phyloP scores from a whole-genome alignment of 352 stramenopile genomes.

The Thalassiosira delicatula region DNA sequence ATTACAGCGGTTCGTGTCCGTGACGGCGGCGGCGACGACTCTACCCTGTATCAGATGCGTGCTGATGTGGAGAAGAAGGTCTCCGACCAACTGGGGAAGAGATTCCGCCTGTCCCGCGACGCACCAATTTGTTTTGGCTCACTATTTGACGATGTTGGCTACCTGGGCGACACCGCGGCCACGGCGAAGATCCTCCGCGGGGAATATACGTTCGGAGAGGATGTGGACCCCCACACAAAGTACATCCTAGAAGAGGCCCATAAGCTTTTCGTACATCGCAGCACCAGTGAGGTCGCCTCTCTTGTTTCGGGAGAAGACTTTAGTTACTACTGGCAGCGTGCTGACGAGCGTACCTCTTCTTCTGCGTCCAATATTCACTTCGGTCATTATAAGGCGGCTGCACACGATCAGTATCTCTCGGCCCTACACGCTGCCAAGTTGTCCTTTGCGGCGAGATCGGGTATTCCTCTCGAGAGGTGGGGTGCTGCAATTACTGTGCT shows the following conservation, averaged over 20 bases:
- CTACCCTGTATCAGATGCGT: too few relatives aligned
- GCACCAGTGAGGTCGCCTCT: neutral
- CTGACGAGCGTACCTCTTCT: neutral
- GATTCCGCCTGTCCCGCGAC: neutral
- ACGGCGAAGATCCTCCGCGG: neutral
- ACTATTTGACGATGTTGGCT: neutral
- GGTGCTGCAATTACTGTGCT: neutral
- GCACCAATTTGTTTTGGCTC: neutral
- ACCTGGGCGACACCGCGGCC: neutral
- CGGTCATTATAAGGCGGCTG: neutral
- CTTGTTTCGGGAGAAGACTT: neutral
- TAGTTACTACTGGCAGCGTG: neutral
- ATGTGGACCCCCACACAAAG: neutral
- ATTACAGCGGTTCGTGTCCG: too few relatives aligned
- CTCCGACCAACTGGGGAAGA: too few relatives aligned
- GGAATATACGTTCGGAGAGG: neutral
- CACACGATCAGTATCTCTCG: neutral
- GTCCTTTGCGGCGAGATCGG: neutral
- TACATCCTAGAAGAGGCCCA: neutral
- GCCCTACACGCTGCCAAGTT: neutral
- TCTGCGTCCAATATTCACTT: neutral
- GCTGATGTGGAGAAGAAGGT: too few relatives aligned
- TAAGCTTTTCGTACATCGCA: neutral
- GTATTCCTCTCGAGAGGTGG: neutral
- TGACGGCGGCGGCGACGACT: too few relatives aligned